Conservation (phyloP, 495 filamentous ascomycete genomes). For the Aspergillus bridgeri region DNA sequence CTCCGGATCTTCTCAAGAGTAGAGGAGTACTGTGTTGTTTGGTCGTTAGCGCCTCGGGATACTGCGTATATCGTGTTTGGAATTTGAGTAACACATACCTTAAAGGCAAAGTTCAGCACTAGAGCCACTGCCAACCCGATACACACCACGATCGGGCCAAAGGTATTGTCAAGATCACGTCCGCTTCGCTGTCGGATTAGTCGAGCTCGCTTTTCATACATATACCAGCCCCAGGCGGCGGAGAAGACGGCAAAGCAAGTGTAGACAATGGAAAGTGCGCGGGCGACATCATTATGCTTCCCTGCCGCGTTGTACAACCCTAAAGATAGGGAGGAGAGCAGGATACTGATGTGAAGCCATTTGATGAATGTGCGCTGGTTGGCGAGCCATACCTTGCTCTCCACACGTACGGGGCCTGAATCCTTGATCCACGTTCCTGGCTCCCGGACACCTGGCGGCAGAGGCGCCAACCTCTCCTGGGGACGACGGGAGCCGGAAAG, state of each 20-base stretch:
- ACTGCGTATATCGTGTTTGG: not conserved
- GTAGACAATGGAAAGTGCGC: slow-evolving; percentile 74
- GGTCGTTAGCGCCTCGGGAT: slow-evolving; percentile 13
- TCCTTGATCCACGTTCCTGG: slow-evolving; percentile 90
- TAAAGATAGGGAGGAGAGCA: slow-evolving; percentile 77
- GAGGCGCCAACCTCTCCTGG: slow-evolving; percentile 37
- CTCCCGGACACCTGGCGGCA: slow-evolving; percentile 84
- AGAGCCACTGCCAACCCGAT: slow-evolving; percentile 74
- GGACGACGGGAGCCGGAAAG: slow-evolving; percentile 65
- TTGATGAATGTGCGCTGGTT: slow-evolving; percentile 97
- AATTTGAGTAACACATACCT: slow-evolving; percentile 35
- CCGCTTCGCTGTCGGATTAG: slow-evolving; percentile 84
- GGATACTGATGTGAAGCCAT: slow-evolving; percentile 89
- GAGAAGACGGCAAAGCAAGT: slow-evolving; percentile 78
- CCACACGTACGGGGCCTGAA: slow-evolving; percentile 80
- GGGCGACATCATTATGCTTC: slow-evolving; percentile 64
- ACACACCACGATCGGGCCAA: slow-evolving; percentile 82
- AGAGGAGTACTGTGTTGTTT: slow-evolving; percentile 27
- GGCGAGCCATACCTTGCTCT: slow-evolving; percentile 97
- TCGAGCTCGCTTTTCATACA: slow-evolving; percentile 67
- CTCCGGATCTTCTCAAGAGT: slow-evolving; percentile 25
- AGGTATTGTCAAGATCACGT: slow-evolving; percentile 83
- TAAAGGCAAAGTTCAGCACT: slow-evolving; percentile 84
- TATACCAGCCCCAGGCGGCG: slow-evolving; percentile 81
- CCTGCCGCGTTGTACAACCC: slow-evolving; percentile 86